Evolutionary conservation across 2,329 filamentous ascomycete genomes (phyloP).

Genomic region (Diaporthe nobilis): DNA sequence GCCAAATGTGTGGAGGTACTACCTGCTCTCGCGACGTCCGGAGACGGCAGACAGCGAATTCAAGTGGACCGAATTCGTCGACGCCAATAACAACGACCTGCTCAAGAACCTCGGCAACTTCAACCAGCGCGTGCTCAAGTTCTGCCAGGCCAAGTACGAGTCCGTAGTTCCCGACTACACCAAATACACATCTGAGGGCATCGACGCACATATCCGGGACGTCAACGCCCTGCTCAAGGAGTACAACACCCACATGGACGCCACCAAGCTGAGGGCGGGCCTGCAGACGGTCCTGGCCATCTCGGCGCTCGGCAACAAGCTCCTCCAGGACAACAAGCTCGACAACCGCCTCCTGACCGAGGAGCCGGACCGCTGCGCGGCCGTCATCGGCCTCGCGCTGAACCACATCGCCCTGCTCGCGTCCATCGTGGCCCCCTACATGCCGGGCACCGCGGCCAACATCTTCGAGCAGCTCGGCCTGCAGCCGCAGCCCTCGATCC

Average conservation of each 20-base stretch:
- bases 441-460: conserved; percentile 81
- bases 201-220: conserved; percentile 70
- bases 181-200: conserved; percentile 66
- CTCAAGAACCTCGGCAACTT: conserved; percentile 73
- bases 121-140: conserved; percentile 73
- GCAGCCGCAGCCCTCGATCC: conserved; percentile 71
- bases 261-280: conserved; percentile 78
- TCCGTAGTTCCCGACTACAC: conserved; percentile 63
- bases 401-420: conserved; percentile 89
- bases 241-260: conserved; percentile 79
- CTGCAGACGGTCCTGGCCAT: conserved; percentile 77
- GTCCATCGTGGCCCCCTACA: conserved; percentile 84
- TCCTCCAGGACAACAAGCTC: conserved; percentile 60
- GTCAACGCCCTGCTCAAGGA: conserved; percentile 76
- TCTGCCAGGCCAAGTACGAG: conserved; percentile 66
- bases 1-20: conserved; percentile 84
- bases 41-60: conserved; percentile 83
- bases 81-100: conserved; percentile 81
- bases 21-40: conserved; percentile 78
- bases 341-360: conserved; percentile 65
- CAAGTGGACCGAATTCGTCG: conserved; percentile 79
- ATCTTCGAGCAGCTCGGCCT: conserved; percentile 84
- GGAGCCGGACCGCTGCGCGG: conserved; percentile 67
- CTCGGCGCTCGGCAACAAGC: conserved; percentile 68
- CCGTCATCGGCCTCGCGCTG: conserved; percentile 82